A percentile compares a stretch with the other conserved stretches of the same genome.
Conservation (phyloP, 176 grass and related monocot genomes). For the Cymbopogon citratus region DNA sequence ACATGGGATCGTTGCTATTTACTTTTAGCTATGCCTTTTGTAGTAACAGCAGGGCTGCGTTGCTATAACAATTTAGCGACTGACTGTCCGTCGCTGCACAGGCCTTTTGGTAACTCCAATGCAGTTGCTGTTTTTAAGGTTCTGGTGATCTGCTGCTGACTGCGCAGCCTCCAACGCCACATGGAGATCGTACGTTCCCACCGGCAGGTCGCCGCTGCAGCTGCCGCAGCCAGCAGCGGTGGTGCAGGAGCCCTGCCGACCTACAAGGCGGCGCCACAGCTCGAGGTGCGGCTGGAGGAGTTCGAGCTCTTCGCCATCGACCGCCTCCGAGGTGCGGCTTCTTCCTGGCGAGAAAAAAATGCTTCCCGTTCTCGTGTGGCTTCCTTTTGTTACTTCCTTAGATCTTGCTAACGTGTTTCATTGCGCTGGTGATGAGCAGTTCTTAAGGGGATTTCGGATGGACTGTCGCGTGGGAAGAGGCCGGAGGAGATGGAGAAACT, state of each 20-base stretch:
- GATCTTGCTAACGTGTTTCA: neutral
- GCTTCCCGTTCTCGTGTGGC: neutral
- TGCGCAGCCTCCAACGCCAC: neutral
- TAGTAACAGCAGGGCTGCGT: no score
- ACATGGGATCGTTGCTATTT: no score
- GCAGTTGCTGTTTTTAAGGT: no score
- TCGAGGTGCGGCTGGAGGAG: slow-evolving; percentile 88
- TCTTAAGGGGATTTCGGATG: slow-evolving; percentile 83
- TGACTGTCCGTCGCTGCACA: no score
- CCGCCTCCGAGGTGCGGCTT: slow-evolving; percentile 65
- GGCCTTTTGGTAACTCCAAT: no score
- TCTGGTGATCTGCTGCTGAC: no score
- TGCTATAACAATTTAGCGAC: no score
- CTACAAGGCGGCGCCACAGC: slow-evolving; percentile 65
- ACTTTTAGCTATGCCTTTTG: no score
- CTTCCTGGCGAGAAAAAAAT: no score
- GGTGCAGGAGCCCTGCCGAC: slow-evolving; percentile 35
- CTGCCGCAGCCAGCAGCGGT: neutral
- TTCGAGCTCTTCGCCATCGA: slow-evolving; percentile 91
- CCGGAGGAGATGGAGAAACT: slow-evolving; percentile 90
- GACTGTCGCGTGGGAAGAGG: slow-evolving; percentile 73
- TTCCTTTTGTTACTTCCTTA: neutral
- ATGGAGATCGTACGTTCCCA: slow-evolving; percentile 95
- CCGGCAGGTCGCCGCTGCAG: slow-evolving; percentile 36
- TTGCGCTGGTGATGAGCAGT: slow-evolving; percentile 35